Evolutionary conservation across 345 rosid genomes (phyloP).

Genomic region (Rhodamnia rubescens): DNA sequence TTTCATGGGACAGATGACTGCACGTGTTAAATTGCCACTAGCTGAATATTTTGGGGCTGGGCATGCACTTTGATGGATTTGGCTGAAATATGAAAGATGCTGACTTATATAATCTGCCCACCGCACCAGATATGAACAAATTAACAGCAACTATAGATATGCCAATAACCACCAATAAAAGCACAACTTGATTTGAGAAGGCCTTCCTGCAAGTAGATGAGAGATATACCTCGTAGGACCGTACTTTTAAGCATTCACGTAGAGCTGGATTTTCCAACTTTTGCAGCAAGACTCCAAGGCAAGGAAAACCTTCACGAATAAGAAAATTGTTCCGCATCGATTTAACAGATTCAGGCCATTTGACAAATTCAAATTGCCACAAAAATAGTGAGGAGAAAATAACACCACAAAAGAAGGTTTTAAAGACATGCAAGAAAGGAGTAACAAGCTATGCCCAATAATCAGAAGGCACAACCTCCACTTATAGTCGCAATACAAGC

Average conservation of each 20-base stretch:
- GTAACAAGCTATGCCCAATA: too few relatives aligned
- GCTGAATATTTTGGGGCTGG: not conserved
- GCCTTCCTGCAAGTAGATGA: not conserved
- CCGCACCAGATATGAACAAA: not conserved
- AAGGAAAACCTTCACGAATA: conserved; percentile 67
- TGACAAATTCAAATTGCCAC: not conserved
- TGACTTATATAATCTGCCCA: not conserved
- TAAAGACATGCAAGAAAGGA: not conserved
- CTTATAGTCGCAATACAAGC: not conserved
- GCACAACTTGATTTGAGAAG: not conserved
- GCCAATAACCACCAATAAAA: not conserved
- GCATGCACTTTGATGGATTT: not conserved
- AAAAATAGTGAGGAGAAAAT: not conserved
- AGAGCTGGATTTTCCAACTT: too few relatives aligned
- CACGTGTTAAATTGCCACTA: not conserved
- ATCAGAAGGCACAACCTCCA: too few relatives aligned
- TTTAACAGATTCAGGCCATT: not conserved
- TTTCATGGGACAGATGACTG: not conserved
- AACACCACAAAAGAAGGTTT: not conserved
- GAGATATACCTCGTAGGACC: too few relatives aligned
- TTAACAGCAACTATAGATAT: not conserved
- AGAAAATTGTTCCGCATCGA: not conserved
- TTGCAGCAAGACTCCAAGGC: too few relatives aligned
- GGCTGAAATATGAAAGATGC: not conserved
- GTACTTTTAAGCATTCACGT: too few relatives aligned